Percentiles rank a stretch among this genome's conserved stretches.
phyloP scores from a whole-genome alignment of 2,329 filamentous ascomycete species.

The Botrytis pseudocinerea region DNA sequence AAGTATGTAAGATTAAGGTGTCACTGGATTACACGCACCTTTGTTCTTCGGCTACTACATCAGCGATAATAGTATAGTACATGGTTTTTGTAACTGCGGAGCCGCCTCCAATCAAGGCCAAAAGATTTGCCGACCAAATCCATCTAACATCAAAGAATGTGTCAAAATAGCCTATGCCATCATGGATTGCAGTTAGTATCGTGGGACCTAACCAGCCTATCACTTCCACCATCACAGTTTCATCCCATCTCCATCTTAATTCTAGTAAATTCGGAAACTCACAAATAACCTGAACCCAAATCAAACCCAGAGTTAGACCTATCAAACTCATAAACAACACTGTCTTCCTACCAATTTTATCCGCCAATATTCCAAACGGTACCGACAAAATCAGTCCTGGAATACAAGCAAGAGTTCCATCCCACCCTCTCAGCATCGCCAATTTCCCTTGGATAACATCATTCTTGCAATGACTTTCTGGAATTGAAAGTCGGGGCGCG shows the following conservation, averaged over 20 bases:
- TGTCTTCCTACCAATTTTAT: slow-evolving; percentile 28
- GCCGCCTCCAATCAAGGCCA: slow-evolving; percentile 41
- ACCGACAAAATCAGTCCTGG: slow-evolving; percentile 43
- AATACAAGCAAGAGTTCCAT: slow-evolving; percentile 48
- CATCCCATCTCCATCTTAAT: neutral
- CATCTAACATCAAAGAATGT: slow-evolving; percentile 32
- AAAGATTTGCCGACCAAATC: slow-evolving; percentile 39
- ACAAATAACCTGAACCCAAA: slow-evolving; percentile 27
- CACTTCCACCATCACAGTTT: neutral
- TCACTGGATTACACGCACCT: neutral
- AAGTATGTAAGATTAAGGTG: neutral
- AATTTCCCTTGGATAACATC: slow-evolving; percentile 52
- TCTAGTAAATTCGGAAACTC: neutral
- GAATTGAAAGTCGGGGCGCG: slow-evolving; percentile 27
- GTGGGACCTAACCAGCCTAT: neutral
- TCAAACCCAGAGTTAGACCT: slow-evolving; percentile 20
- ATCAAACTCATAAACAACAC: slow-evolving; percentile 23
- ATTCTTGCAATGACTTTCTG: slow-evolving; percentile 52
- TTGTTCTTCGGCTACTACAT: slow-evolving; percentile 42
- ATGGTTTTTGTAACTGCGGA: slow-evolving; percentile 38
- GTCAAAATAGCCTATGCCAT: slow-evolving; percentile 17
- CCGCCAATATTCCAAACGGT: slow-evolving; percentile 29
- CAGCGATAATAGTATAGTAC: slow-evolving; percentile 42
- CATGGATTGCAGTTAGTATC: neutral
- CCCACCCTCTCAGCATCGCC: slow-evolving; percentile 53